Conservation (phyloP, 2,329 filamentous ascomycete species). For the Arthrobotrys pseudoclavata region DNA sequence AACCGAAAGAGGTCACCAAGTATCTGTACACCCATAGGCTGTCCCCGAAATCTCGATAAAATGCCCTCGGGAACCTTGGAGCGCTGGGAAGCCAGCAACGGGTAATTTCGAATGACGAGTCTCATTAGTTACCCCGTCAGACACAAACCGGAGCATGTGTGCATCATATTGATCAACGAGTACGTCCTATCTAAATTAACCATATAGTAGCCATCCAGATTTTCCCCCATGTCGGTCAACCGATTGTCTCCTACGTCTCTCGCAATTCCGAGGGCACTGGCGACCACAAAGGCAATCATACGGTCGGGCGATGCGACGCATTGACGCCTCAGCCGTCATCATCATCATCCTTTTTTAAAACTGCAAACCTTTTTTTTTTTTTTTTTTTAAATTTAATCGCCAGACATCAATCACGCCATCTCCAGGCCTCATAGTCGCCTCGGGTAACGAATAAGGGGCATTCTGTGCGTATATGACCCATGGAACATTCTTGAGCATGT, state of each 20-base stretch:
- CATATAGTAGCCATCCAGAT: no score
- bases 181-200: no score
- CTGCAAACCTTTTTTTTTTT: no score
- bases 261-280: not conserved
- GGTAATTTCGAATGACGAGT: no score
- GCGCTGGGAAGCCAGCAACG: no score
- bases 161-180: no score
- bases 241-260: slow-evolving; percentile 8
- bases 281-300: slow-evolving; percentile 14
- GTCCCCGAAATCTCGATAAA: no score
- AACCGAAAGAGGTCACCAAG: not conserved
- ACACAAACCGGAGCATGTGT: no score
- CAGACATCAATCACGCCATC: slow-evolving; percentile 30
- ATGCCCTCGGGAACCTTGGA: no score
- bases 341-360: not conserved
- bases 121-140: no score
- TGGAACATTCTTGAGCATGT: not conserved
- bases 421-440: slow-evolving; percentile 8
- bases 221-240: not conserved
- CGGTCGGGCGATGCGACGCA: slow-evolving; percentile 34
- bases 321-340: slow-evolving; percentile 39
- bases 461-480: not conserved
- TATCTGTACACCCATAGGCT: not conserved
- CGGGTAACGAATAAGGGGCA: slow-evolving; percentile 26
- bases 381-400: not conserved